phyloP scores from a whole-genome alignment of 164 flowering plant species.

The Tinospora cordifolia region DNA sequence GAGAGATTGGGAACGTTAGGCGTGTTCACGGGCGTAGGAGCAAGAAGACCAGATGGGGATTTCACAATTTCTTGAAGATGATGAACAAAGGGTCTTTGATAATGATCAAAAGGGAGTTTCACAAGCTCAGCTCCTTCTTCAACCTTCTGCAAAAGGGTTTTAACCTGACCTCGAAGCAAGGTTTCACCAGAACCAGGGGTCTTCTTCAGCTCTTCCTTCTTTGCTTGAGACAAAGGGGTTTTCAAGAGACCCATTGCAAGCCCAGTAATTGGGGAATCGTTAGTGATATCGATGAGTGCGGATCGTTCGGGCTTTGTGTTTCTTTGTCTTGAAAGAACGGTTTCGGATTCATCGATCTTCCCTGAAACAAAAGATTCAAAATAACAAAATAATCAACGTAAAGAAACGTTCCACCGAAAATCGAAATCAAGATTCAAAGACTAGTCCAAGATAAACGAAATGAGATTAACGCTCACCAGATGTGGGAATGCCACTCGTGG shows the following conservation, averaged over 20 bases:
- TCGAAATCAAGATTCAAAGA: background rate
- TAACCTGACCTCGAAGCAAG: constrained; percentile 71
- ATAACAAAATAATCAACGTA: background rate
- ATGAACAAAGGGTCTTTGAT: constrained; percentile 25
- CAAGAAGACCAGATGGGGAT: constrained; percentile 44
- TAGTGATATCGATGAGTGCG: constrained; percentile 66
- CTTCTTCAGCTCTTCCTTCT: constrained; percentile 25
- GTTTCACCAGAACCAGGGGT: constrained; percentile 93
- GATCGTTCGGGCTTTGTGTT: constrained; percentile 36
- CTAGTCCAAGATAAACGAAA: constrained; percentile 4
- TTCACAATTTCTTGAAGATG: constrained; percentile 20
- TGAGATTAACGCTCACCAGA: constrained; percentile 22
- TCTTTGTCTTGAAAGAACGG: constrained; percentile 35
- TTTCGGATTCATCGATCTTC: constrained; percentile 49
- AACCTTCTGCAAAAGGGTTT: constrained; percentile 72
- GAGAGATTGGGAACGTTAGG: constrained; percentile 38
- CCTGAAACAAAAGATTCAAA: constrained; percentile 26
- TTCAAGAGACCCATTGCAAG: constrained; percentile 43
- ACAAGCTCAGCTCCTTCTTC: constrained; percentile 67
- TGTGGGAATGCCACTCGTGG: constrained; percentile 16
- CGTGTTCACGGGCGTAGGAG: constrained; percentile 46
- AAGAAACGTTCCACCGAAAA: background rate
- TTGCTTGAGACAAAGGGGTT: constrained; percentile 59
- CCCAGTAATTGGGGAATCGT: constrained; percentile 89
- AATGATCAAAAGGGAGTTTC: constrained; percentile 29